A percentile compares a stretch with the other conserved stretches of the same genome.
phyloP scores from a whole-genome alignment of 1,284 basidiomycete genomes.

The Athelia psychrophila region DNA sequence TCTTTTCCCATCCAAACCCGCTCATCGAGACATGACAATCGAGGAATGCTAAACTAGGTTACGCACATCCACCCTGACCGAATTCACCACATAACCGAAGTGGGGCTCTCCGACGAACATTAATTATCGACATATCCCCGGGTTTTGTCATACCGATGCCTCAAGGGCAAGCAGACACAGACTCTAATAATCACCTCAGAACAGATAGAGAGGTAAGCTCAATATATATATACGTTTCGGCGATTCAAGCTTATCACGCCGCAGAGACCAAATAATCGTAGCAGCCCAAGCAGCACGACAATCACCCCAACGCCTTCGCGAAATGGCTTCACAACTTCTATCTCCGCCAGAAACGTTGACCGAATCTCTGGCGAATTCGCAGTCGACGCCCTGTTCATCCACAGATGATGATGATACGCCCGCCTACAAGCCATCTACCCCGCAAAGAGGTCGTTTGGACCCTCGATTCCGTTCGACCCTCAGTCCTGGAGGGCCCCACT shows the following conservation, averaged over 20 bases:
- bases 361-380: too few species aligned
- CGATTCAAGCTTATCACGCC: neutral
- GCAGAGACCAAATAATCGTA: neutral
- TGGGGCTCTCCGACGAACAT: too few species aligned
- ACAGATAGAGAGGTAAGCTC: neutral
- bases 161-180: neutral
- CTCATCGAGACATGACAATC: too few species aligned
- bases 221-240: neutral
- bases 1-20: too few species aligned
- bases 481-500: constrained; percentile 63
- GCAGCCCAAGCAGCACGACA: neutral
- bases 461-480: constrained; percentile 55
- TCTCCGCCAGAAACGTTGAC: neutral
- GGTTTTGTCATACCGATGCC: too few species aligned
- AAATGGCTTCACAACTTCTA: neutral
- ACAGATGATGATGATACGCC: too few species aligned
- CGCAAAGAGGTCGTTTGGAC: too few species aligned
- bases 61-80: neutral
- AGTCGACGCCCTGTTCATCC: too few species aligned
- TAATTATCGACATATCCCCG: neutral
- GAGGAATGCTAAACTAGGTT: neutral
- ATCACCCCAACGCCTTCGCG: neutral
- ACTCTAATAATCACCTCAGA: neutral
- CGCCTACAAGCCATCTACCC: too few species aligned
- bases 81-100: too few species aligned